A percentile compares a stretch with the other conserved stretches of the same genome.
These are phyloP conservation scores for Penicillium atrosanguineum DNA, from an alignment of 495 filamentous ascomycete genomes.

Conservation along the genomic window DNA sequence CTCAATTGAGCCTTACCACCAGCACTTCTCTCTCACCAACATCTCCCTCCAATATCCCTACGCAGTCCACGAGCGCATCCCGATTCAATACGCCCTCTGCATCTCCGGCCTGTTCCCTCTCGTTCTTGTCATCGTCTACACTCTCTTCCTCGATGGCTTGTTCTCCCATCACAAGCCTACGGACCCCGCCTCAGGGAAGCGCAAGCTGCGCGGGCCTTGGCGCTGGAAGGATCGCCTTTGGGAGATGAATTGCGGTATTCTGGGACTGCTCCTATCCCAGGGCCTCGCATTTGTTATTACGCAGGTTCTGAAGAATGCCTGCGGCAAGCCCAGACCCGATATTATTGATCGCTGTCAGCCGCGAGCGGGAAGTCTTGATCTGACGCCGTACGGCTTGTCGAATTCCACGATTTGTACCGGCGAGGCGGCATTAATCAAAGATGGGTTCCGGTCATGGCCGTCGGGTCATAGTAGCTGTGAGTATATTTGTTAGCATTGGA, in stretches of 20 bases:
- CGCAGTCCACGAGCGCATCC: conserved; percentile 69
- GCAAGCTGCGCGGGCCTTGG: conserved; percentile 63
- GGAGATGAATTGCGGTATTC: conserved; percentile 79
- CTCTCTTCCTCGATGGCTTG: conserved; percentile 69
- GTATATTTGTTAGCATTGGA: conserved; percentile 1
- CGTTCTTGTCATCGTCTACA: conserved; percentile 66
- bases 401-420: conserved; percentile 66
- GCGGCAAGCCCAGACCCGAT: conserved; percentile 83
- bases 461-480: conserved; percentile 63
- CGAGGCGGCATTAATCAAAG: conserved; percentile 64
- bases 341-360: conserved; percentile 69
- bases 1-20: conserved; percentile 55
- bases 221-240: conserved; percentile 66
- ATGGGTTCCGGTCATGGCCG: conserved; percentile 85
- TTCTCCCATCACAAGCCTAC: conserved; percentile 59
- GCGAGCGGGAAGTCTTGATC: conserved; percentile 32
- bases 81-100: conserved; percentile 53
- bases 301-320: conserved; percentile 79
- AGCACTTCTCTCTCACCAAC: conserved; percentile 58
- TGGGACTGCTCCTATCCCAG: conserved; percentile 69
- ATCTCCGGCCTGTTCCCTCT: conserved; percentile 59
- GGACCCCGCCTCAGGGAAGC: conserved; percentile 34
- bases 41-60: conserved; percentile 69
- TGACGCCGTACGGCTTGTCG: conserved; percentile 52
- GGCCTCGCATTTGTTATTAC: conserved; percentile 72